Conservation (phyloP, 805 yeast genomes). For the Ogataea degrootiae region DNA sequence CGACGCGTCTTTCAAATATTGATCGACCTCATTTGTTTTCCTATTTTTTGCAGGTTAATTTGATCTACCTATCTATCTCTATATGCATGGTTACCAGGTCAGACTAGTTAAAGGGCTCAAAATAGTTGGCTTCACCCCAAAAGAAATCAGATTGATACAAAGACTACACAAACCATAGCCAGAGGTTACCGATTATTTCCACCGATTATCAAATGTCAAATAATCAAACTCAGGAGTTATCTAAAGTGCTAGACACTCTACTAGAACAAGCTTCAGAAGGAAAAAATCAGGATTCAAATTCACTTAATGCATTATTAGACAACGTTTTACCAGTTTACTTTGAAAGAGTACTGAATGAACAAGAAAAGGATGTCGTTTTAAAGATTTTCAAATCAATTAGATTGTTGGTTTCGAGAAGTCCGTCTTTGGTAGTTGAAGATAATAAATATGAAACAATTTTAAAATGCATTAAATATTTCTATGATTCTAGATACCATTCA, state of each 20-base stretch:
- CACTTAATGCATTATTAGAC: constrained; percentile 25
- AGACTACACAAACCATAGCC: no score
- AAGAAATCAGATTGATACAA: no score
- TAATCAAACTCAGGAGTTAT: constrained; percentile 23
- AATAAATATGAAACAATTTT: constrained; percentile 17
- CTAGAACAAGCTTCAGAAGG: constrained; percentile 23
- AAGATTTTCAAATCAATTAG: constrained; percentile 28
- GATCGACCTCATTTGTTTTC: no score
- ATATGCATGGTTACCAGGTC: no score
- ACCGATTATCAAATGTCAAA: background rate
- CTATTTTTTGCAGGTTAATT: no score
- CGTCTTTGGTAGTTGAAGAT: constrained; percentile 22
- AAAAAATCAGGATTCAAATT: constrained; percentile 22
- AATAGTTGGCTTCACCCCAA: no score
- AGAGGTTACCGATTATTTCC: no score
- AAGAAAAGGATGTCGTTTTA: constrained; percentile 16
- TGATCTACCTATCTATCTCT: no score
- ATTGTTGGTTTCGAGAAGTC: constrained; percentile 18
- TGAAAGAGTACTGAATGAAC: constrained; percentile 6
- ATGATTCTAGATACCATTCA: constrained; percentile 21
- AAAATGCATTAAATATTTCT: constrained; percentile 20
- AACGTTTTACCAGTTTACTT: constrained; percentile 27
- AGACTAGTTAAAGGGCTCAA: no score
- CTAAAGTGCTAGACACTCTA: constrained; percentile 25
- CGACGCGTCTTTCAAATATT: no score